Base-by-base conservation (phyloP, 2,329 filamentous ascomycete species). In the Beauveria australis region DNA sequence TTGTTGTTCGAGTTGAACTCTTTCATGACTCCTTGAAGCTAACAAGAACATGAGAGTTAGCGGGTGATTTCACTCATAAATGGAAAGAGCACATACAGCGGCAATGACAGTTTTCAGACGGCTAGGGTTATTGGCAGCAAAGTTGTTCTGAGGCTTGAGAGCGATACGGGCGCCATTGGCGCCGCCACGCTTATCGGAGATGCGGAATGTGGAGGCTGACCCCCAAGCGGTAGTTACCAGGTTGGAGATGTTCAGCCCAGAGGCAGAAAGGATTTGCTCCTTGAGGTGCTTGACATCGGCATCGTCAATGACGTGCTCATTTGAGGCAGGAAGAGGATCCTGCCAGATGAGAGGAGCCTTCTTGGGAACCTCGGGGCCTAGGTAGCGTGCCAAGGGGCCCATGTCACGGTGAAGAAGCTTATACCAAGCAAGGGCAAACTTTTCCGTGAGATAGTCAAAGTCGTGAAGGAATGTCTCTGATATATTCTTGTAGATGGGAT, bases 391-490 rank as follows among this genome's bases (percentile, higher is more conserved):
- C 59, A 83, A 78, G 43, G 89, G 89, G 14, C 89, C 89, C 76
- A 92, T 83, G 72, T 92, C 89, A 76, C 89, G 88, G 77, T 92
- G 89, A 30, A 89, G 79, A 47, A 92, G 82, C 83, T 92, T 92
- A 83, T 90, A 92, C 89, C 89, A 92, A 16, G 89, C 89, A 56
- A 84, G 83, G 19, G 82, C 78, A 68, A 92, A 92, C 9, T 82
- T 85, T 62, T 91, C 84, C 58, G 79, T 80, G 44, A 92, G 80
- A 77, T 89, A 75, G 51, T 88, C 80, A 2, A 86, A 86, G 74
- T 92, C 76, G 66, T 85, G 82, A 48, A 87, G 76, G 81, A 85
- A 92, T 66, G 80, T 82, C 57, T 85, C 81, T 16, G 87, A 82
- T 70, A 92, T 89, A 82, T 91, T 91, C 76, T 88, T 85, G 76